Percentiles rank a stretch among this genome's conserved stretches.
These are phyloP conservation scores for Pichia membranifaciens DNA, from an alignment of 805 yeast genomes.

Conservation along the genomic window DNA sequence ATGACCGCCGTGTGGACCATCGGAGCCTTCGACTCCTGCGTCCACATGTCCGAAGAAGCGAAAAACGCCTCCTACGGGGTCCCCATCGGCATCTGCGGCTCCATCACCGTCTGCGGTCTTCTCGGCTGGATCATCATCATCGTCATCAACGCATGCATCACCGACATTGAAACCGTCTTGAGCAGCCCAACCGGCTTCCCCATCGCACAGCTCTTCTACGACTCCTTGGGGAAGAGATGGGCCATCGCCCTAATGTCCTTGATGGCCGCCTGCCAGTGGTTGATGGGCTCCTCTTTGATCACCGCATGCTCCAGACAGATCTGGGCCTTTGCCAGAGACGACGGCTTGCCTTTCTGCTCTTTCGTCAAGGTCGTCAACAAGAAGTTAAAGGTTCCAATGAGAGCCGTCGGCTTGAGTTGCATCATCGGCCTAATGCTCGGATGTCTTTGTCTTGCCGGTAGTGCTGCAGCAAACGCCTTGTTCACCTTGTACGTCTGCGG, in stretches of 20 bases:
- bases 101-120: conserved; percentile 37
- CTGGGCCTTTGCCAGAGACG: conserved; percentile 49
- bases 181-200: conserved; percentile 35
- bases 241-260: conserved; percentile 44
- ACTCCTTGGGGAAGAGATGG: conserved; percentile 44
- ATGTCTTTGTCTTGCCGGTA: conserved; percentile 35
- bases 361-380: conserved; percentile 39
- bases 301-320: conserved; percentile 46
- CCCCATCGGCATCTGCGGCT: conserved; percentile 44
- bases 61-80: conserved; percentile 36
- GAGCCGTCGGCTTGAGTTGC: conserved; percentile 39
- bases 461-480: conserved; percentile 42
- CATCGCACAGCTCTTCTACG: conserved; percentile 43
- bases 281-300: conserved; percentile 43
- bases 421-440: conserved; percentile 34
- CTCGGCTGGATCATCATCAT: conserved; percentile 41
- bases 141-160: conserved; percentile 30
- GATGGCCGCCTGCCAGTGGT: conserved; percentile 43
- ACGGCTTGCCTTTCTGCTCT: conserved; percentile 41
- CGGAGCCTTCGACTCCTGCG: conserved; percentile 46
- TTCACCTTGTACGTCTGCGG: conserved; percentile 43
- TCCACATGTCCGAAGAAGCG: conserved; percentile 47
- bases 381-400: conserved; percentile 36
- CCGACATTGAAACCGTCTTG: conserved; percentile 30
- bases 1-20: conserved; percentile 49